A percentile compares a stretch with the other conserved stretches of the same genome.
phyloP scores from a whole-genome alignment of 2,329 filamentous ascomycete species.

The Aspergillus caelatus region DNA sequence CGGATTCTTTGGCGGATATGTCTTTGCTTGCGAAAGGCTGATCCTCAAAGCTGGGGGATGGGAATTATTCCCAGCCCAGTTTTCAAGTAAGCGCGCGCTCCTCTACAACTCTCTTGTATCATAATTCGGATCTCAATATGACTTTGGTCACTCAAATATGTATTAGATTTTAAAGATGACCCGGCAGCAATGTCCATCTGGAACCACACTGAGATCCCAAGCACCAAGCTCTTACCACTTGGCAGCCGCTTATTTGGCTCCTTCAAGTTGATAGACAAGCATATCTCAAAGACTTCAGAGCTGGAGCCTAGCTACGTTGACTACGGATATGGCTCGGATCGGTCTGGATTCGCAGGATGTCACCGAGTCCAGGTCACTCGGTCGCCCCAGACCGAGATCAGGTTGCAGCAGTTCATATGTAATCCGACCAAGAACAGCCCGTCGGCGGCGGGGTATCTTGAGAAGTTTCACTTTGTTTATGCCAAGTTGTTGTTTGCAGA shows the following conservation, averaged over 20 bases:
- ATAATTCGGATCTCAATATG: not conserved
- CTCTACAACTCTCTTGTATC: not conserved
- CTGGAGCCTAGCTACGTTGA: conserved; percentile 17
- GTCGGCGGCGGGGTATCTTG: not conserved
- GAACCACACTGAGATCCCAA: conserved; percentile 9
- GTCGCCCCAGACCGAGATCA: not conserved
- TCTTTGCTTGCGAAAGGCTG: conserved; percentile 17
- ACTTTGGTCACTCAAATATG: not conserved
- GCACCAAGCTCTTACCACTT: conserved; percentile 9
- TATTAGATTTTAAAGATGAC: not conserved
- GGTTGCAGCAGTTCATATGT: conserved; percentile 19
- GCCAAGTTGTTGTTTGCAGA: not conserved
- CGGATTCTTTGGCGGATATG: conserved; percentile 21
- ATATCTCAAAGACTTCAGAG: conserved; percentile 8
- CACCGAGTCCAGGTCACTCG: conserved; percentile 20
- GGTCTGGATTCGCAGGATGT: conserved; percentile 16
- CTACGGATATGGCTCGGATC: conserved; percentile 21
- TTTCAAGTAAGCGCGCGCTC: not conserved
- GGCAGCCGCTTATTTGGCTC: conserved; percentile 18
- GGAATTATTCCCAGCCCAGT: not conserved
- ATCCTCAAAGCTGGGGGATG: conserved; percentile 8
- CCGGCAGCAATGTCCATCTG: conserved; percentile 8
- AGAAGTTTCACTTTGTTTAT: not conserved
- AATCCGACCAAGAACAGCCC: conserved; percentile 19
- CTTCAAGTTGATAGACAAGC: conserved; percentile 19